Evolutionary conservation across 2,329 filamentous ascomycete species (phyloP).

Genomic region (Magnaporthiopsis poae): DNA sequence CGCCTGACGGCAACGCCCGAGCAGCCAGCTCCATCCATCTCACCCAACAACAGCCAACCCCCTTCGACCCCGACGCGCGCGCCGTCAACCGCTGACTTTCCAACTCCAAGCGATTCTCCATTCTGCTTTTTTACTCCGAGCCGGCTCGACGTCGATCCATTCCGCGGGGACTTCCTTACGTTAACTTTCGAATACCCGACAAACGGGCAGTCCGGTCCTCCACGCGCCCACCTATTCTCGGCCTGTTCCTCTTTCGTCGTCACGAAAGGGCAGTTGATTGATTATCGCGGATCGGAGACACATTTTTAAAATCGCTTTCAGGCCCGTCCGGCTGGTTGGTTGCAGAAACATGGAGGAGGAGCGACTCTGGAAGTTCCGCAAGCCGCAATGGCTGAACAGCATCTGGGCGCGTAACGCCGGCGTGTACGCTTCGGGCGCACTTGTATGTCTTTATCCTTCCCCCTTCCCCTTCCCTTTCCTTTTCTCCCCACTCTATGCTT

Average conservation of each 20-base stretch:
- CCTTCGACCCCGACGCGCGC: not conserved
- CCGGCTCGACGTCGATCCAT: not conserved
- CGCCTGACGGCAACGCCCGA: not conserved
- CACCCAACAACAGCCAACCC: not conserved
- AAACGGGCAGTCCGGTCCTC: too few relatives aligned
- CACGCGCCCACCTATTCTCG: not conserved
- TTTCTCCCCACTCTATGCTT: too few relatives aligned
- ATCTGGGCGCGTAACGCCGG: slow-evolving; percentile 53
- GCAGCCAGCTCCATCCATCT: not conserved
- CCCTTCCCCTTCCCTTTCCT: too few relatives aligned
- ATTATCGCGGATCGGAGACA: not conserved
- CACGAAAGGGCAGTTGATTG: too few relatives aligned
- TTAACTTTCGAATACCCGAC: not conserved
- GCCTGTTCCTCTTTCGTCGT: not conserved
- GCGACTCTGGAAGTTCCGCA: slow-evolving; percentile 57
- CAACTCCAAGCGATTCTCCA: not conserved
- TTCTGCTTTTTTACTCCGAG: not conserved
- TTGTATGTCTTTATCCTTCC: slow-evolving; percentile 36
- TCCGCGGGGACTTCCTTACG: not conserved
- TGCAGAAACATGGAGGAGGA: slow-evolving; percentile 32
- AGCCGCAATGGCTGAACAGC: slow-evolving; percentile 58
- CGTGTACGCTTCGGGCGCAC: slow-evolving; percentile 51
- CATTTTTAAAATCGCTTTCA: not conserved
- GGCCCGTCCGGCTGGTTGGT: too few relatives aligned
- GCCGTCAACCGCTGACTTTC: not conserved